Conservation (phyloP, 1,284 basidiomycete genomes). For the Cryptococcus sp. region DNA sequence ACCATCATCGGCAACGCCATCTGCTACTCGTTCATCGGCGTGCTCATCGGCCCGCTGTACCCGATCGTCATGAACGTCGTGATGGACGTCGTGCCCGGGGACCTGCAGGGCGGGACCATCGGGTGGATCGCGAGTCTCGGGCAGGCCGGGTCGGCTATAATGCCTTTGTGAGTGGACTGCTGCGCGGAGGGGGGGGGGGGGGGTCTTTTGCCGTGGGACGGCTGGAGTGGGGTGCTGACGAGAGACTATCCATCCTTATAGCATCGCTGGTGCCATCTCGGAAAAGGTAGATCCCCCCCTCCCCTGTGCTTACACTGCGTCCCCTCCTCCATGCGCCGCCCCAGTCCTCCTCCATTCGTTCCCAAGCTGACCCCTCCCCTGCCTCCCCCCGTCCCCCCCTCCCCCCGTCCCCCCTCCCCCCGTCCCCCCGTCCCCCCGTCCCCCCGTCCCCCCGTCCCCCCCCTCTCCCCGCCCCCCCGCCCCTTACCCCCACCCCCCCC, state of each 20-base stretch:
- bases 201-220: background rate
- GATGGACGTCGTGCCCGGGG: conserved; percentile 56
- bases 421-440: too few relatives aligned
- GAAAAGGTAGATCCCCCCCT: conserved; percentile 20
- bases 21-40: conserved; percentile 59
- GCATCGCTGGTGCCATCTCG: conserved; percentile 39
- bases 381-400: too few relatives aligned
- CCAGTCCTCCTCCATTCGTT: too few relatives aligned
- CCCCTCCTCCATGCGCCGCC: too few relatives aligned
- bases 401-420: background rate
- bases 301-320: too few relatives aligned
- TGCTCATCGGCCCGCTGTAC: conserved; percentile 58
- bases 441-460: too few relatives aligned
- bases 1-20: conserved; percentile 61
- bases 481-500: background rate
- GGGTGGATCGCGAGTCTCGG: conserved; percentile 62
- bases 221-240: background rate
- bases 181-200: background rate
- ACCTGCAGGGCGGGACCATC: conserved; percentile 63
- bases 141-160: conserved; percentile 62
- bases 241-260: background rate
- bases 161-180: conserved; percentile 60
- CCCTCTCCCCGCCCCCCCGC: background rate
- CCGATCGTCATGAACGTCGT: conserved; percentile 56
- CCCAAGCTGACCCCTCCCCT: too few relatives aligned